Conservation (phyloP, 129 eudicot genomes). For the Lactuca sativa region DNA sequence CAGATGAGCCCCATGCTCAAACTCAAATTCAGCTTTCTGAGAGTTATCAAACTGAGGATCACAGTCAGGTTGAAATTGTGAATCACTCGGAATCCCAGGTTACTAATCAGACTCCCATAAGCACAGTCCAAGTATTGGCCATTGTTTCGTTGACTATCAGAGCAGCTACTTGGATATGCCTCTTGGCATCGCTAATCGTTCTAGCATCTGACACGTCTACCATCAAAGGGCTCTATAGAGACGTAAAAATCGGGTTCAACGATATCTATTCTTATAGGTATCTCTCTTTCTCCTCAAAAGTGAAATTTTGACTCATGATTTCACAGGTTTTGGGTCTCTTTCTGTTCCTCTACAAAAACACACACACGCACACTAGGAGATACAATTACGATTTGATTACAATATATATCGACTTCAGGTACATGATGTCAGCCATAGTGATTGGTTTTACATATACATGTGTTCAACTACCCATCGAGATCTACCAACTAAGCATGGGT, state of each 20-base stretch:
- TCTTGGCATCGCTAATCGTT: slow-evolving; percentile 27
- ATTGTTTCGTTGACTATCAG: slow-evolving; percentile 15
- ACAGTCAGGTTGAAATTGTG: slow-evolving; percentile 11
- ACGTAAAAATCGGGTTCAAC: slow-evolving; percentile 11
- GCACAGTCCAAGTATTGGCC: background rate
- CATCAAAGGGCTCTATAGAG: slow-evolving; percentile 5
- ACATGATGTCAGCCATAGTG: slow-evolving; percentile 32
- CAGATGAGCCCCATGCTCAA: slow-evolving; percentile 17
- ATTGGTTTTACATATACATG: slow-evolving; percentile 31
- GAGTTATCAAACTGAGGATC: slow-evolving; percentile 17
- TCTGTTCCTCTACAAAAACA: background rate
- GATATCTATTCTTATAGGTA: slow-evolving; percentile 36
- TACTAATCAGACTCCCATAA: slow-evolving; percentile 12
- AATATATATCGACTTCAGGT: slow-evolving; percentile 7
- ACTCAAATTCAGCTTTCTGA: slow-evolving; percentile 27
- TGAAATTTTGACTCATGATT: too few relatives aligned
- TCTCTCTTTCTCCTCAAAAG: background rate
- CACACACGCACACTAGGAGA: background rate
- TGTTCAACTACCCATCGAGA: slow-evolving; percentile 30
- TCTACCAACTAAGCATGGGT: slow-evolving; percentile 27
- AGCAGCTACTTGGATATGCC: slow-evolving; percentile 25
- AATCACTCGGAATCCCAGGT: slow-evolving; percentile 12
- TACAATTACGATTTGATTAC: background rate
- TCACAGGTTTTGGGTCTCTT: too few relatives aligned
- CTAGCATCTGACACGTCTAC: slow-evolving; percentile 25